phyloP scores from a whole-genome alignment of 306 rosid species.

The Rosa lucieae region DNA sequence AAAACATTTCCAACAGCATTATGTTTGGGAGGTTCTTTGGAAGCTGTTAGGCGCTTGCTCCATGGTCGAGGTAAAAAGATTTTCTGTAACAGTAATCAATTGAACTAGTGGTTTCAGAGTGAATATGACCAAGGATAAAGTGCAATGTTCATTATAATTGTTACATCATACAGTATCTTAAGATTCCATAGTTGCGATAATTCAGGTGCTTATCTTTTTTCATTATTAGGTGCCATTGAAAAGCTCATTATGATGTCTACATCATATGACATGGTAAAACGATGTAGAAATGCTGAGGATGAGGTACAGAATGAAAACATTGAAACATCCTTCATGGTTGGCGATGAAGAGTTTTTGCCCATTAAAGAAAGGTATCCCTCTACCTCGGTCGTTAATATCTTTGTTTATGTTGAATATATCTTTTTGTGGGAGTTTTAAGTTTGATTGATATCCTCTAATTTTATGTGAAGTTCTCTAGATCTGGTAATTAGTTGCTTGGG shows the following conservation, averaged over 20 bases:
- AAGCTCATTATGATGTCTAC: conserved; percentile 81
- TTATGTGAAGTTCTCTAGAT: conserved; percentile 73
- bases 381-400: neutral
- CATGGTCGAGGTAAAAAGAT: conserved; percentile 50
- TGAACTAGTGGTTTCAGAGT: neutral
- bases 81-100: neutral
- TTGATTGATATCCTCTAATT: conserved; percentile 18
- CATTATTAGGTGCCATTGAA: conserved; percentile 60
- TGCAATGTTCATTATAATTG: neutral
- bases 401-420: conserved; percentile 15
- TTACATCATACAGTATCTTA: neutral
- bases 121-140: neutral
- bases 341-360: conserved; percentile 88
- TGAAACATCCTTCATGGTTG: conserved; percentile 68
- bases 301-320: conserved; percentile 30
- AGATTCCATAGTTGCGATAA: neutral
- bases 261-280: conserved; percentile 74
- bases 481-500: conserved; percentile 91
- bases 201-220: neutral
- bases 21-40: conserved; percentile 83
- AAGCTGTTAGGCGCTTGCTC: conserved; percentile 58
- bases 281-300: conserved; percentile 51
- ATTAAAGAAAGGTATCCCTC: conserved; percentile 66
- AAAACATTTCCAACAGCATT: conserved; percentile 81
- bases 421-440: neutral